Evolutionary conservation across 2,329 filamentous ascomycete genomes (phyloP).

Genomic region (Colletotrichum godetiae): DNA sequence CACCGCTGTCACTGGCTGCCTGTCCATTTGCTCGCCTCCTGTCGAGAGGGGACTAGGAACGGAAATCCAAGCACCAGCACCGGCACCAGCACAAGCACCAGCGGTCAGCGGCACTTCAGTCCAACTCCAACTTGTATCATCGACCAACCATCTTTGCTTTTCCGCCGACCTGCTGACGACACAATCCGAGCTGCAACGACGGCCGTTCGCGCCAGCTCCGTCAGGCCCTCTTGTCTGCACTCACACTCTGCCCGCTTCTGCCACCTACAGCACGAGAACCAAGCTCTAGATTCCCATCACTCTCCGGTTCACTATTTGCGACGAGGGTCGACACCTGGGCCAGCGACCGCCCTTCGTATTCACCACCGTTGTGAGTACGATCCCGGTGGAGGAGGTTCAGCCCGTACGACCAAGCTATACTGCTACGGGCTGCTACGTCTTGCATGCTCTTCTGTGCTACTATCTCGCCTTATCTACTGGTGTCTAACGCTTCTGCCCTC

Average conservation of each 20-base stretch:
- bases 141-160: slow-evolving; percentile 25
- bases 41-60: not conserved
- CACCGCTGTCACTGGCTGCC: slow-evolving; percentile 18
- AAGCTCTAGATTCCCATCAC: not conserved
- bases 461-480: not conserved
- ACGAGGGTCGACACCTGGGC: not conserved
- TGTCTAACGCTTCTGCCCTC: not conserved
- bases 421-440: not conserved
- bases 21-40: slow-evolving; percentile 15
- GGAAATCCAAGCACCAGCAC: not conserved
- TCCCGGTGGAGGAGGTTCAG: slow-evolving; percentile 10
- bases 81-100: not conserved
- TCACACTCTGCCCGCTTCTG: not conserved
- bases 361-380: slow-evolving; percentile 14
- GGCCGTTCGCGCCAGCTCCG: slow-evolving; percentile 15
- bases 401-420: not conserved
- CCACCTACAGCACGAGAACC: not conserved
- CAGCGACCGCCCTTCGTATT: not conserved
- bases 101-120: not conserved
- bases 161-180: slow-evolving; percentile 32
- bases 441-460: not conserved
- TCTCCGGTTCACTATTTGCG: not conserved
- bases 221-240: not conserved
- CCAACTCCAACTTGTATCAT: slow-evolving; percentile 3
- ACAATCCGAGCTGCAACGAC: slow-evolving; percentile 18